These are phyloP conservation scores for Corymbia citriodora DNA, from an alignment of 441 rosid genomes.

Conservation along the genomic window DNA sequence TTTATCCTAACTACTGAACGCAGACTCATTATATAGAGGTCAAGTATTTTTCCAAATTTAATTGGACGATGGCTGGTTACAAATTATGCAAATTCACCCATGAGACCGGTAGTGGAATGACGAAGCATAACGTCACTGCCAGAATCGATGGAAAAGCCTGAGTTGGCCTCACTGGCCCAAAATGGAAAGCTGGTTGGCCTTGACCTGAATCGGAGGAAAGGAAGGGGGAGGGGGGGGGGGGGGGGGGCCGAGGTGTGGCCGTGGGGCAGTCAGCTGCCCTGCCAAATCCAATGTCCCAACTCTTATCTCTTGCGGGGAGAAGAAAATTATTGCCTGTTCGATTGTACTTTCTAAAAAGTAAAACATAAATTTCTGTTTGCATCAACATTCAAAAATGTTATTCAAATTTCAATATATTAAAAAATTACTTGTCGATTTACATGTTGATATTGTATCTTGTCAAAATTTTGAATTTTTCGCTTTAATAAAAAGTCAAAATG, in stretches of 20 bases:
- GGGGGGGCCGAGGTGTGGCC: too few species aligned
- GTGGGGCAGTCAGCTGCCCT: not conserved
- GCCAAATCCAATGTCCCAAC: not conserved
- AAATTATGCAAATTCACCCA: not conserved
- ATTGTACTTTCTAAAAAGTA: not conserved
- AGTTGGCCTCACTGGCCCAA: not conserved
- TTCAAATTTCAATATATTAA: not conserved
- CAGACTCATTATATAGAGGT: not conserved
- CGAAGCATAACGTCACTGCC: not conserved
- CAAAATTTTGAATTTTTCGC: not conserved
- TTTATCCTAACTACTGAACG: too few species aligned
- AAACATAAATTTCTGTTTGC: not conserved
- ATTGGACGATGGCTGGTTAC: not conserved
- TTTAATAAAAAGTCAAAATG: not conserved
- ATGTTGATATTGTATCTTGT: not conserved
- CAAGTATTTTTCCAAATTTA: not conserved
- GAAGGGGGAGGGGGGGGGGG: not conserved
- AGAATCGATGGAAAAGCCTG: not conserved
- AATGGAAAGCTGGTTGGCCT: not conserved
- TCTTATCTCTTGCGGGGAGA: not conserved
- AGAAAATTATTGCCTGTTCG: not conserved
- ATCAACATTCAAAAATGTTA: not conserved
- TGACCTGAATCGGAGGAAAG: too few species aligned
- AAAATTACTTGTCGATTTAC: not conserved
- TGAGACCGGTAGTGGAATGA: not conserved